These are phyloP conservation scores for Ceratocystis alfenasii DNA, from an alignment of 2,329 filamentous ascomycete genomes.

Conservation along the genomic window DNA sequence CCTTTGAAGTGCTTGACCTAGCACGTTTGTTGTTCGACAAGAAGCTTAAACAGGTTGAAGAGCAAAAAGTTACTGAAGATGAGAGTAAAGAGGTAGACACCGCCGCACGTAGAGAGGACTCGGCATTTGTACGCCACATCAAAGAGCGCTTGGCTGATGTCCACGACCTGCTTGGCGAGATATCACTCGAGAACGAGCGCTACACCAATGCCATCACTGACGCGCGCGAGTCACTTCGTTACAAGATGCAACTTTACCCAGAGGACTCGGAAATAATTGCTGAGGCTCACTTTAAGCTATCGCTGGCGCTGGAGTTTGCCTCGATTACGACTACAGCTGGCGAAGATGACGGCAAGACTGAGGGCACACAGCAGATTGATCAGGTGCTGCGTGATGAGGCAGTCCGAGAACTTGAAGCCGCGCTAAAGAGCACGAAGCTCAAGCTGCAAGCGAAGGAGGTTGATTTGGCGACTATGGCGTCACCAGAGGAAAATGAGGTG, in stretches of 20 bases:
- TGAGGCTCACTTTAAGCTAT: constrained; percentile 93
- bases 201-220: constrained; percentile 78
- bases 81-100: constrained; percentile 28
- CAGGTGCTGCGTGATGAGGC: constrained; percentile 60
- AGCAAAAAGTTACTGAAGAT: constrained; percentile 21
- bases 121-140: constrained; percentile 43
- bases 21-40: constrained; percentile 55
- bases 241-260: constrained; percentile 68
- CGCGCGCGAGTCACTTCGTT: constrained; percentile 60
- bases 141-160: constrained; percentile 86
- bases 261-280: constrained; percentile 75
- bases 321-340: constrained; percentile 56
- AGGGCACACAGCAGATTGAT: constrained; percentile 44
- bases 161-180: constrained; percentile 87
- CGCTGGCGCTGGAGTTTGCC: constrained; percentile 85
- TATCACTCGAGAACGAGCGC: constrained; percentile 91
- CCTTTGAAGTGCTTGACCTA: constrained; percentile 76
- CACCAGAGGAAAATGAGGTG: constrained; percentile 54
- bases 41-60: constrained; percentile 35
- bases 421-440: constrained; percentile 58
- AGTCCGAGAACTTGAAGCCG: constrained; percentile 56
- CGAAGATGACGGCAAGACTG: constrained; percentile 35
- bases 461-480: constrained; percentile 49
- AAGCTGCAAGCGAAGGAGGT: constrained; percentile 61
- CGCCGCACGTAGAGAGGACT: constrained; percentile 34